Base-by-base conservation (phyloP, 306 rosid genomes). In the Dryas drummondii region DNA sequence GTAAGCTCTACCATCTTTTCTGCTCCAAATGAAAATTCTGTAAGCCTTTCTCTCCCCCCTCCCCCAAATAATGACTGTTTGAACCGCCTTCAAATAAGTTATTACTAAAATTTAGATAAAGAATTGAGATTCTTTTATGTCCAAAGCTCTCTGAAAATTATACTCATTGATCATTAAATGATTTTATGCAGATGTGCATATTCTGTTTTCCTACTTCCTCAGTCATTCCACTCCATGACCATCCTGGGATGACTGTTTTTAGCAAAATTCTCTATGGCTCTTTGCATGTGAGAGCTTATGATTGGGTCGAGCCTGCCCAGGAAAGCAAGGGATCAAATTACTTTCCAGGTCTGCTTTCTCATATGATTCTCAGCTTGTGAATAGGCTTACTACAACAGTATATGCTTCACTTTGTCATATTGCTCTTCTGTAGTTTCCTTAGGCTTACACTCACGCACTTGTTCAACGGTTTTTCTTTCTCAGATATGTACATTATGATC, bases 231-330 rank as follows among this genome's bases (percentile, higher is more conserved):
- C 97, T 94, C 19, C 98, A 94, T 64, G 98, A 90, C 82, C 98
- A 91, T 82, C 98, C 98, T n/a, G 88, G 86, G 82, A 94, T 94
- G 98, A 91, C 96, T 70, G 97, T 94, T 76, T 90, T 88, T 74
- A 94, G 97, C 88, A 94, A 94, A 88, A 77, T 91, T 86, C 91
- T 94, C 27, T 94, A 88, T 72, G 98, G 98, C 71, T 94, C 97
- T 81, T 80, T 94, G 88, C 96, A 90, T 76, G 96, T 94, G 76
- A 94, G 91, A 91, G 96, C 93, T 77, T 94, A 94, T 81, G 96
- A 94, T 69, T 94, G 98, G 98, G 91, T 94, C 47, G 98, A 91
- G 79, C 96, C 97, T 75, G 87, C 96, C 73, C 72, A 56, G 75
- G 86, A 87, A 85, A 88, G 75, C 87, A 90, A 83, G 75, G 88